Evolutionary conservation across 164 flowering plant species (phyloP).

Genomic region (Echeveria elegans): DNA sequence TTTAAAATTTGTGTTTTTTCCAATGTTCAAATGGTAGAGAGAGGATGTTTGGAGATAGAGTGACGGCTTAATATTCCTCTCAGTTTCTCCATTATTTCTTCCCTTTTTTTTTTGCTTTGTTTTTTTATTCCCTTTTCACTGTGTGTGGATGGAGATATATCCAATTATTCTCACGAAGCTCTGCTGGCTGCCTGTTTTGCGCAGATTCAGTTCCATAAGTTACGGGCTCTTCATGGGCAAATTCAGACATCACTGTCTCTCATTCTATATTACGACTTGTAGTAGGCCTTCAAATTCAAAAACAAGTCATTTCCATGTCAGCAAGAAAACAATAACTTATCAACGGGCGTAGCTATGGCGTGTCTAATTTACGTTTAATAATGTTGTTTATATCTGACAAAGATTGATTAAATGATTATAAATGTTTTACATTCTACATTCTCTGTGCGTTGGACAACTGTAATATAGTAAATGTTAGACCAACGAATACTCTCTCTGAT

Average conservation of each 20-base stretch:
- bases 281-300: neutral
- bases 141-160: conserved; percentile 1
- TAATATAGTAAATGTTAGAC: neutral
- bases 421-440: neutral
- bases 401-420: neutral
- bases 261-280: neutral
- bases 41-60: conserved; percentile 32
- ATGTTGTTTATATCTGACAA: neutral
- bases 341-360: neutral
- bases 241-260: neutral
- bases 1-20: neutral
- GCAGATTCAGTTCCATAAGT: conserved; percentile 26
- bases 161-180: conserved; percentile 11
- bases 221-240: conserved; percentile 16
- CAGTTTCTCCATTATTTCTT: conserved; percentile 19
- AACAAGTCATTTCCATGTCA: conserved; percentile 8
- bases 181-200: neutral
- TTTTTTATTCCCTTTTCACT: conserved; percentile 8
- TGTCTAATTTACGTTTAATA: neutral
- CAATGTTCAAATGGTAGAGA: neutral
- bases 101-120: conserved; percentile 1
- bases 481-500: neutral
- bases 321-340: neutral
- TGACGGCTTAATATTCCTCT: conserved; percentile 38
- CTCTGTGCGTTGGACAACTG: neutral